A percentile compares a stretch with the other conserved stretches of the same genome.
These are phyloP conservation scores for Suillus placidus DNA, from an alignment of 768 basidiomycete species.

Conservation along the genomic window DNA sequence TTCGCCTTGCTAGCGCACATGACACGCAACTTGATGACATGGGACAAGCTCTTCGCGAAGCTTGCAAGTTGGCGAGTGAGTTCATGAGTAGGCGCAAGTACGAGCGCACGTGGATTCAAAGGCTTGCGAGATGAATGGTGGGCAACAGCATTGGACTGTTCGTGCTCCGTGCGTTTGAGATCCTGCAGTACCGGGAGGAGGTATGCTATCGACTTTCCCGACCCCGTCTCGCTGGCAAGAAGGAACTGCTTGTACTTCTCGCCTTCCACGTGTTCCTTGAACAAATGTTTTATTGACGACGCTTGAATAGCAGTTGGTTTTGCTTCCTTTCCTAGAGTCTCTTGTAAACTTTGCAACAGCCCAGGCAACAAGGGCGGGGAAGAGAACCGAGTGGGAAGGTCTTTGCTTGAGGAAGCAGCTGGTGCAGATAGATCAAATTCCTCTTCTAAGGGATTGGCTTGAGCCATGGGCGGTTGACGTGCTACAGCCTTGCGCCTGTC, in stretches of 20 bases:
- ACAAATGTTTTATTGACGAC: constrained; percentile 66
- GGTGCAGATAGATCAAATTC: constrained; percentile 41
- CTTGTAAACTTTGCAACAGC: constrained; percentile 57
- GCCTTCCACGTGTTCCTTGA: constrained; percentile 33
- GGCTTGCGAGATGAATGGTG: constrained; percentile 27
- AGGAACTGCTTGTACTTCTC: constrained; percentile 49
- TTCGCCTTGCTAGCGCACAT: constrained; percentile 71
- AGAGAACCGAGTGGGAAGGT: constrained; percentile 49
- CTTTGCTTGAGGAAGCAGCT: constrained; percentile 19
- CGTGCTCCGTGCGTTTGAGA: constrained; percentile 67
- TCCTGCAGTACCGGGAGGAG: constrained; percentile 81
- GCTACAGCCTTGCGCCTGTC: constrained; percentile 11
- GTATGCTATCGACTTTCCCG: constrained; percentile 91
- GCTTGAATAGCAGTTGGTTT: constrained; percentile 80
- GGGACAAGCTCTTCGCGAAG: constrained; percentile 75
- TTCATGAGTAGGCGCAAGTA: constrained; percentile 90
- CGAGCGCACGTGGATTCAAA: constrained; percentile 72
- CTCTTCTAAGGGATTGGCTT: constrained; percentile 32
- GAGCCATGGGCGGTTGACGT: constrained; percentile 6
- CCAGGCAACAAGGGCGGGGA: constrained; percentile 74
- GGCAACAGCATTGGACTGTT: constrained; percentile 9
- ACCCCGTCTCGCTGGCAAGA: constrained; percentile 88
- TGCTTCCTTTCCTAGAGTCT: constrained; percentile 57
- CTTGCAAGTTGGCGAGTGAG: constrained; percentile 77
- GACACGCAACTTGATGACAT: constrained; percentile 77